Base-by-base conservation (phyloP, 768 basidiomycete species). In the Sporobolomyces pararoseus region DNA sequence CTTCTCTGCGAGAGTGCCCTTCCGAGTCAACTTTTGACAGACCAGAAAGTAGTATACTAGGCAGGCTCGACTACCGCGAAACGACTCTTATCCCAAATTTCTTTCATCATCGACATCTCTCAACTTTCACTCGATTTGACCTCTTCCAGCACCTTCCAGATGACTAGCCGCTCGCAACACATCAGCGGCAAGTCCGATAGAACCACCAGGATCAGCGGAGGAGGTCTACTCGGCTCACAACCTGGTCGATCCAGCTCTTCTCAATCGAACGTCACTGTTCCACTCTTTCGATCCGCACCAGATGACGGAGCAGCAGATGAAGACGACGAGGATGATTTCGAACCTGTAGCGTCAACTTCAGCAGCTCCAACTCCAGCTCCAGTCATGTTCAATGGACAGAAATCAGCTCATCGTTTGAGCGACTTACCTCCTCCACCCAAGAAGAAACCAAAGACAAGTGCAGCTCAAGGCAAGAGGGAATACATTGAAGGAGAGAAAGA, bases 391-490 rank as follows among this genome's bases (percentile, higher is more conserved):
- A 27, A 12, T 12, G 62, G 31, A 6, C 47, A 52, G 16, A 32
- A 35, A 54, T 37, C 13, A 17, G 12, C 50, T 6, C 14, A 32
- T 7, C 25, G 42, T 2, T 16, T 65, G 44, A 50, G 46, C 16
- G 44, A 59, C 46, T 51, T 70, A 23, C 69, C 69, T 4, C 64
- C 69, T 1, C 69, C 69, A 23, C 69, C 69, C 19, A 65, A 66
- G 47, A 70, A 70, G 69, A 65, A 65, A 52, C 51, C 42, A 14
- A 60, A 60, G 52, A 42, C 61, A 7, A n/a, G 3, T 23, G 32
- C 46, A 82, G 1, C 83, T 83, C 37, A 19, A 25, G 66, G 13
- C n/a, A 61, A 52, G 21, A 37, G 53, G 21, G 52, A 16, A 83
- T 50, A 54, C 12, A 14, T 39, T 35, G 58, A 51, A 29, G 68